Conservation (phyloP, 768 basidiomycete species). For the Fomitopsis serialis region DNA sequence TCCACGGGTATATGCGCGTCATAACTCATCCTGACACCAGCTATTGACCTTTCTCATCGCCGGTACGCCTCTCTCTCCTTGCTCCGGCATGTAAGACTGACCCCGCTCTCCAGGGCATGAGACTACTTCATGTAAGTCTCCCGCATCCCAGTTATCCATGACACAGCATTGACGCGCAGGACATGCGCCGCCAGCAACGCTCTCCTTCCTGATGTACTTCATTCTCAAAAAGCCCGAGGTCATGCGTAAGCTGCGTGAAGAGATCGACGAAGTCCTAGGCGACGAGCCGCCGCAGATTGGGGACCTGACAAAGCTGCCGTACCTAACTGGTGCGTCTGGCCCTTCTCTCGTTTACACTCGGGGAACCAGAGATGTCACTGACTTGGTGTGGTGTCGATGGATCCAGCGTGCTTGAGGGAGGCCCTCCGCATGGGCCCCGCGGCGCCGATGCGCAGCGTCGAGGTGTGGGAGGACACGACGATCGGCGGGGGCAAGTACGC, state of each 20-base stretch:
- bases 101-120: constrained; percentile 26
- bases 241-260: constrained; percentile 38
- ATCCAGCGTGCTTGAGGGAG: constrained; percentile 34
- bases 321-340: constrained; percentile 29
- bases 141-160: not conserved
- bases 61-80: constrained; percentile 19
- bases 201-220: constrained; percentile 39
- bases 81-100: not conserved
- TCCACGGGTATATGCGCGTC: too few relatives aligned
- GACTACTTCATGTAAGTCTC: constrained; percentile 28
- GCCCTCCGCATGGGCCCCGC: constrained; percentile 32
- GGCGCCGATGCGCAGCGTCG: constrained; percentile 30
- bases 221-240: constrained; percentile 39
- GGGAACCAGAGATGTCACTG: too few relatives aligned
- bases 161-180: too few relatives aligned
- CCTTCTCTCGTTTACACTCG: not conserved
- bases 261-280: constrained; percentile 43
- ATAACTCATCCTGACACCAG: constrained; percentile 22
- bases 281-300: constrained; percentile 31
- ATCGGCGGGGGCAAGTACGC: constrained; percentile 37
- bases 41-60: constrained; percentile 47
- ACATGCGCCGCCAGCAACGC: constrained; percentile 19
- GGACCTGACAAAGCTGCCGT: constrained; percentile 39
- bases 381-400: not conserved
- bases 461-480: constrained; percentile 31